Evolutionary conservation across 2,329 filamentous ascomycete species (phyloP).

Genomic region (Teratosphaeria viscida): DNA sequence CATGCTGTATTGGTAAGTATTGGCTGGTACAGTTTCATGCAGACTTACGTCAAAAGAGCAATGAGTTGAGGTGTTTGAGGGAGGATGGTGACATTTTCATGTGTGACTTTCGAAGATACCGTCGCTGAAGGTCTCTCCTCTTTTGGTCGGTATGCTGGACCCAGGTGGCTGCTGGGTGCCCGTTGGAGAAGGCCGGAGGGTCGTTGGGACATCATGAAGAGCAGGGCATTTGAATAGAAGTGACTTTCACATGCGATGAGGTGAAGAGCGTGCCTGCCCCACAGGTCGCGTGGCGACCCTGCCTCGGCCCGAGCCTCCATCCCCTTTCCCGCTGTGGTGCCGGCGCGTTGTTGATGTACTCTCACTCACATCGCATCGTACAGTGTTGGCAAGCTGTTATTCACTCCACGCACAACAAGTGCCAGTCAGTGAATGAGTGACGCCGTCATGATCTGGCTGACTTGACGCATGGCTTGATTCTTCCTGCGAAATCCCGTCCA

Average conservation of each 20-base stretch:
- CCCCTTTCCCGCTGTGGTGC: background rate
- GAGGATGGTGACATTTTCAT: slow-evolving; percentile 82
- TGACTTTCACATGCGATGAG: background rate
- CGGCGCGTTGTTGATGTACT: background rate
- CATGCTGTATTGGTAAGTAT: slow-evolving; percentile 50
- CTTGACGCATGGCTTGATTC: no score
- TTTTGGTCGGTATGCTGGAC: slow-evolving; percentile 66
- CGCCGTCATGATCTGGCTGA: no score
- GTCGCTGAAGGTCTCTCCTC: slow-evolving; percentile 61
- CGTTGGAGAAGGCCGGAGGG: slow-evolving; percentile 12
- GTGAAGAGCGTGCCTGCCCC: background rate
- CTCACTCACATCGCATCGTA: no score
- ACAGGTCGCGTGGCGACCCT: background rate
- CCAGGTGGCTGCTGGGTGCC: slow-evolving; percentile 53
- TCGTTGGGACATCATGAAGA: background rate
- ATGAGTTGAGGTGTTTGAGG: slow-evolving; percentile 94
- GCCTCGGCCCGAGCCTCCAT: background rate
- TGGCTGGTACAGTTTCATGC: background rate
- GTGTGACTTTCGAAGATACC: slow-evolving; percentile 69
- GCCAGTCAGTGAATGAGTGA: no score
- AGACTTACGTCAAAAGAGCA: slow-evolving; percentile 84
- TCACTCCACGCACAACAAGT: no score
- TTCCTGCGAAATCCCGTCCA: background rate
- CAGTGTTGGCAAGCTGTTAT: no score
- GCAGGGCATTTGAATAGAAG: no score